Conservation (phyloP, 495 filamentous ascomycete species). For the Aspergillus ostianus region DNA sequence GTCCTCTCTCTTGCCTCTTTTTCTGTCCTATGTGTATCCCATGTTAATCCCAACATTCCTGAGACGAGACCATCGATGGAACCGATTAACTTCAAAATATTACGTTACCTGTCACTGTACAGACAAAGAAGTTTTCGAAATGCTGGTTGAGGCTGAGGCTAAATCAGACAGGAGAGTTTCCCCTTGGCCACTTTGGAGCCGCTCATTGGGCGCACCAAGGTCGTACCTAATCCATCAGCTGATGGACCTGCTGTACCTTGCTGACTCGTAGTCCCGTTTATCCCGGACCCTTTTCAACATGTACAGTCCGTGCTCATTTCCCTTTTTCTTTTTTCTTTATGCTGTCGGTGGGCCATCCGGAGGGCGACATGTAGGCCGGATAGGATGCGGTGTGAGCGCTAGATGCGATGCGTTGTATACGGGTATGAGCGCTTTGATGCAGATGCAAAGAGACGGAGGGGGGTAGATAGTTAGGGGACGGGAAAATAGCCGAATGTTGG, state of each 20-base stretch:
- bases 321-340: not conserved
- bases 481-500: too few species aligned
- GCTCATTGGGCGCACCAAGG: not conserved
- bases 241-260: conserved; percentile 5
- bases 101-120: too few species aligned
- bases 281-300: not conserved
- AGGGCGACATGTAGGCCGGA: not conserved
- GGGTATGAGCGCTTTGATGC: not conserved
- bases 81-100: too few species aligned
- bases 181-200: not conserved
- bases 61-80: too few species aligned
- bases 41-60: not conserved
- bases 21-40: too few species aligned
- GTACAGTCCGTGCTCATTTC: not conserved
- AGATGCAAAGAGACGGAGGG: not conserved
- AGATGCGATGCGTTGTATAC: not conserved
- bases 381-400: not conserved
- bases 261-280: not conserved
- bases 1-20: too few species aligned
- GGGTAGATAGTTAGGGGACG: too few species aligned
- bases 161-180: not conserved
- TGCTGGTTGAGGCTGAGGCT: not conserved
- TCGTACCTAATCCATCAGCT: conserved; percentile 6
- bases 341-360: not conserved
- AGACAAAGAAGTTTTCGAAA: too few species aligned